These are phyloP conservation scores for Hymenotorrendiella dingleyae DNA, from an alignment of 2,329 filamentous ascomycete genomes.

Conservation along the genomic window DNA sequence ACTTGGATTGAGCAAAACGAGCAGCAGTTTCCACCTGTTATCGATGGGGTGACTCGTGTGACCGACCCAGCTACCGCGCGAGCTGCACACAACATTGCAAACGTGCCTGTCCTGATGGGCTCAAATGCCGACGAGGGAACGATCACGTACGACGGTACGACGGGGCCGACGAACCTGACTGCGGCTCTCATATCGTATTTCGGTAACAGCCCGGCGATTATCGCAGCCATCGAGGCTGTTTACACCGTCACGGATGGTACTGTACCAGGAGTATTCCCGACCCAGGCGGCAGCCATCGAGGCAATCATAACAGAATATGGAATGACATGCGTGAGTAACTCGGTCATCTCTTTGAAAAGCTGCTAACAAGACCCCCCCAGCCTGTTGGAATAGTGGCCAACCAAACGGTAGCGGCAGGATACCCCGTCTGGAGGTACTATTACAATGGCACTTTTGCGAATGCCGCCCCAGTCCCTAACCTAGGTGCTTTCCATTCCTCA, in stretches of 20 bases:
- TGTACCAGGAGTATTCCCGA: neutral
- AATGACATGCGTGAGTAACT: neutral
- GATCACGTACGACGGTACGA: neutral
- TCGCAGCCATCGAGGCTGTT: neutral
- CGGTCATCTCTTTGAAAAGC: neutral
- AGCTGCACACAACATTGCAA: neutral
- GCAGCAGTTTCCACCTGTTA: neutral
- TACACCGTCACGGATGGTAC: neutral
- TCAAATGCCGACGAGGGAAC: slow-evolving; percentile 1
- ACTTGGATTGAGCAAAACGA: neutral
- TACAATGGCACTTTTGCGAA: slow-evolving; percentile 12
- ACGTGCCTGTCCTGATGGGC: neutral
- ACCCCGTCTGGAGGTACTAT: neutral
- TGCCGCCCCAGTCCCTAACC: slow-evolving; percentile 2
- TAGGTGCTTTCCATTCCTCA: slow-evolving; percentile 4
- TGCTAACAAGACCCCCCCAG: neutral
- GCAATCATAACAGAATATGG: neutral
- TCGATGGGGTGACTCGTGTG: neutral
- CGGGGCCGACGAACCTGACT: neutral
- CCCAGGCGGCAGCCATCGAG: neutral
- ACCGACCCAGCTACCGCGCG: neutral
- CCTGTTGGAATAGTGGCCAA: neutral
- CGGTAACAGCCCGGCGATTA: neutral
- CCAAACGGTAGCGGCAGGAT: neutral
- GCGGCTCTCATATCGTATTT: neutral